Conservation (phyloP, 805 yeast genomes). For the Myxozyma mucilagina region DNA sequence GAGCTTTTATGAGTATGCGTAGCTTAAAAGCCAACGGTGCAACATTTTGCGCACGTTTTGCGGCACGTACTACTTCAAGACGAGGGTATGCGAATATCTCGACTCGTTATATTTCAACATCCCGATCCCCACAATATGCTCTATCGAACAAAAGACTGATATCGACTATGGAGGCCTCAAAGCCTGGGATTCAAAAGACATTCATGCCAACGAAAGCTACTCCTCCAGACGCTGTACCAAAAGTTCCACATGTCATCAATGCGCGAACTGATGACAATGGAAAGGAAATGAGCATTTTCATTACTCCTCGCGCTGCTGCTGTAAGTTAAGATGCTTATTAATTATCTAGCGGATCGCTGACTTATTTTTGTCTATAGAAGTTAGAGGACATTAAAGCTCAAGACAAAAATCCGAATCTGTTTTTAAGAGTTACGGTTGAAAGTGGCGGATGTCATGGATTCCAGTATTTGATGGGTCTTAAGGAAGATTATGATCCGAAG, state of each 20-base stretch:
- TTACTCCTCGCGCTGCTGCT: constrained; percentile 45
- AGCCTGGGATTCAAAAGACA: neutral
- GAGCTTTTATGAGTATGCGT: too few species aligned
- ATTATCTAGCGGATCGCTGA: neutral
- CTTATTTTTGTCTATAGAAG: constrained; percentile 40
- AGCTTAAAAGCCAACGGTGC: too few species aligned
- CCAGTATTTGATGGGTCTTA: constrained; percentile 76
- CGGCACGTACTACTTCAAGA: neutral
- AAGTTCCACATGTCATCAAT: constrained; percentile 34
- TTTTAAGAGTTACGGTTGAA: constrained; percentile 74
- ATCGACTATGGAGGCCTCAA: neutral
- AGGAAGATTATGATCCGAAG: constrained; percentile 40
- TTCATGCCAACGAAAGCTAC: constrained; percentile 5
- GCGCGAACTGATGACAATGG: constrained; percentile 41
- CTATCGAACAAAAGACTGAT: too few species aligned
- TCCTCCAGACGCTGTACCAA: constrained; percentile 15
- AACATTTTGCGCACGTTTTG: neutral
- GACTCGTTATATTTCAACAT: neutral
- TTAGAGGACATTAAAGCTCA: constrained; percentile 52
- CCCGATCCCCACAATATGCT: neutral
- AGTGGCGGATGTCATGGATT: constrained; percentile 99
- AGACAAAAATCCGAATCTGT: constrained; percentile 61
- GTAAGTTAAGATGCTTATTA: constrained; percentile 11
- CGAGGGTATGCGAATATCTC: too few species aligned
- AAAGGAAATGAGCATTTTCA: constrained; percentile 40